phyloP scores from a whole-genome alignment of 2,329 filamentous ascomycete species.

The Magnaporthiopsis incrustans region DNA sequence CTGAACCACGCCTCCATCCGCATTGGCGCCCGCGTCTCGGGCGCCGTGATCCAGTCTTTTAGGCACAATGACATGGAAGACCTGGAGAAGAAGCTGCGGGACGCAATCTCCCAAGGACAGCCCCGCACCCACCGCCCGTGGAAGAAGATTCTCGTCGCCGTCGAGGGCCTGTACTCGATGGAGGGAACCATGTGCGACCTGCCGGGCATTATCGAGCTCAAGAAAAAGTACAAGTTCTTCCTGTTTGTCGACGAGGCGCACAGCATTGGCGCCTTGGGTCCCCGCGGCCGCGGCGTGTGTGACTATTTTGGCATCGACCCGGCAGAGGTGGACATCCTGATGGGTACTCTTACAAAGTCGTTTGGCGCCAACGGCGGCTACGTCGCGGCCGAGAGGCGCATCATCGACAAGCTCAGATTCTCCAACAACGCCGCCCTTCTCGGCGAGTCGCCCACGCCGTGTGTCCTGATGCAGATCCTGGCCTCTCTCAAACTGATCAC shows the following conservation, averaged over 20 bases:
- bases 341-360: slow-evolving; percentile 97
- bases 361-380: slow-evolving; percentile 98
- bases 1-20: slow-evolving; percentile 97
- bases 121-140: slow-evolving; percentile 96
- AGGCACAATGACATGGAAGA: slow-evolving; percentile 95
- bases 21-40: slow-evolving; percentile 86
- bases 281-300: slow-evolving; percentile 83
- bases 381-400: slow-evolving; percentile 77
- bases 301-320: slow-evolving; percentile 95
- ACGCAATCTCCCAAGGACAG: slow-evolving; percentile 92
- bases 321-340: slow-evolving; percentile 82
- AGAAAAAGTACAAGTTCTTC: slow-evolving; percentile 94
- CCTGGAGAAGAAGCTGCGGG: slow-evolving; percentile 77
- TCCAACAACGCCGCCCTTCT: slow-evolving; percentile 82
- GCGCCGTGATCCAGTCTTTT: slow-evolving; percentile 91
- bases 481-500: slow-evolving; percentile 81
- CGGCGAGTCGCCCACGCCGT: slow-evolving; percentile 80
- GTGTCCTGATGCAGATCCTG: slow-evolving; percentile 84
- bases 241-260: slow-evolving; percentile 96
- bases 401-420: slow-evolving; percentile 84
- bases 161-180: slow-evolving; percentile 98
- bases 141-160: slow-evolving; percentile 97
- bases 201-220: slow-evolving; percentile 78
- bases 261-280: slow-evolving; percentile 87
- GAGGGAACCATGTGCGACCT: slow-evolving; percentile 98